Base-by-base conservation (phyloP, 352 stramenopile species). In the Pythium aquatile region DNA sequence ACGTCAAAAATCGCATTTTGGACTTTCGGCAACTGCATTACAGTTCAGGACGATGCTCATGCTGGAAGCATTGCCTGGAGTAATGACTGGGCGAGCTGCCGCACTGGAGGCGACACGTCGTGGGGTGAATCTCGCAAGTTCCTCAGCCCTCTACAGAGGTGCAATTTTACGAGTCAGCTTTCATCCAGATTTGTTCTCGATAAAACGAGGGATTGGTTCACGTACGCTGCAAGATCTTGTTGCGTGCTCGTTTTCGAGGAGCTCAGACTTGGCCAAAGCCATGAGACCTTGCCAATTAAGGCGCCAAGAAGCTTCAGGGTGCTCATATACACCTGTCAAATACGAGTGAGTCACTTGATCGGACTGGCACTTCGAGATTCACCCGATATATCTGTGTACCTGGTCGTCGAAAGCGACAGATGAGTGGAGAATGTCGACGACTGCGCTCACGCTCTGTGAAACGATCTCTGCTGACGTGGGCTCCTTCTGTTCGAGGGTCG, bases 271-370 rank as follows among this genome's bases (percentile, higher is more conserved):
- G 40, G 51, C 61, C 85, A 73, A 32, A 85, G 76, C 20, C 65
- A 63, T 2, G 75, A 68, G 20, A 87, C 39, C 17, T 88, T 86
- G 33, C 73, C 73, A 46, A 90, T 73, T 13, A 92, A 53, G 5
- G 72, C 79, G 8, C 76, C 79, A 11, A 86, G 49, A 5, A 90
- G 69, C 57, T 89, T 90, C 6, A 92, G 62, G 0, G 78, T 74
- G 51, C 73, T 83, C 70, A 89, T 77, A 17, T 65, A 73, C 13
- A 89, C 69, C 72, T 82, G 51, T 29, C 2, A 17, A 52, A 37
- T 11, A 37, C 32, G 20, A 37, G 32, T 37, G 32, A 37, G 10
- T 37, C 32, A 6, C 10, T 6, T 37, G 6, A 37, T 6, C 10
- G 10, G 10, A 37, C 32, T 10, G 32, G 32, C 32, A 10, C 32